A percentile compares a stretch with the other conserved stretches of the same genome.
These are phyloP conservation scores for Ophiostoma tasmaniense DNA, from an alignment of 2,329 filamentous ascomycete genomes.

Conservation along the genomic window DNA sequence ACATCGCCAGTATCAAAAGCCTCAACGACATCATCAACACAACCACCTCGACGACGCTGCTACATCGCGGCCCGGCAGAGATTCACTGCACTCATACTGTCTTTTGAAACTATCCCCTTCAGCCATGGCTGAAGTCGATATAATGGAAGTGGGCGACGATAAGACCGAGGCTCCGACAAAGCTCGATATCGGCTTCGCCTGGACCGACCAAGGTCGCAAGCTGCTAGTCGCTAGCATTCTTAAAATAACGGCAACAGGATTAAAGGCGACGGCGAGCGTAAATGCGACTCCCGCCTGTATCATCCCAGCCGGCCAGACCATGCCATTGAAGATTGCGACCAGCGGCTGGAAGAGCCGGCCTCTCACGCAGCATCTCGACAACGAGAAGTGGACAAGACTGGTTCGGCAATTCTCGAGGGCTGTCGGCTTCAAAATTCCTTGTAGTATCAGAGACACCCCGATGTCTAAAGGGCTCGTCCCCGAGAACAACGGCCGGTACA, in stretches of 20 bases:
- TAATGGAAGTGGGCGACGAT: background rate
- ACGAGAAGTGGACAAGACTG: constrained; percentile 14
- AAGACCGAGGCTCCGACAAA: background rate
- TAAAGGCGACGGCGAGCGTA: background rate
- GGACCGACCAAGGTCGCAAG: constrained; percentile 1
- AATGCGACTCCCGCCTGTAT: constrained; percentile 17
- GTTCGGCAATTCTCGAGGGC: constrained; percentile 5
- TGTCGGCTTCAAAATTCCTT: background rate
- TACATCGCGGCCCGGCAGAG: background rate
- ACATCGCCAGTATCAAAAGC: background rate
- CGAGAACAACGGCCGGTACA: constrained; percentile 14
- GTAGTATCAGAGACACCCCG: constrained; percentile 15
- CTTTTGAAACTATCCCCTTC: background rate
- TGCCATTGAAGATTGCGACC: constrained; percentile 10
- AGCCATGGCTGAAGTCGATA: background rate
- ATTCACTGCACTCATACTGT: background rate
- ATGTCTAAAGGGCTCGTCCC: constrained; percentile 3
- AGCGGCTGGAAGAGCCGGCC: constrained; percentile 15
- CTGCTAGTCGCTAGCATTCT: background rate
- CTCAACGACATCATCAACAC: background rate
- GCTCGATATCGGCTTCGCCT: constrained; percentile 5
- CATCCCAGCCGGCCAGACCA: background rate
- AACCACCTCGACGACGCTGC: background rate
- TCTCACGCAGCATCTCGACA: background rate
- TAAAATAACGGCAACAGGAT: background rate